Evolutionary conservation across 139 green algal genomes (phyloP).

Genomic region (Choricystis sp.): DNA sequence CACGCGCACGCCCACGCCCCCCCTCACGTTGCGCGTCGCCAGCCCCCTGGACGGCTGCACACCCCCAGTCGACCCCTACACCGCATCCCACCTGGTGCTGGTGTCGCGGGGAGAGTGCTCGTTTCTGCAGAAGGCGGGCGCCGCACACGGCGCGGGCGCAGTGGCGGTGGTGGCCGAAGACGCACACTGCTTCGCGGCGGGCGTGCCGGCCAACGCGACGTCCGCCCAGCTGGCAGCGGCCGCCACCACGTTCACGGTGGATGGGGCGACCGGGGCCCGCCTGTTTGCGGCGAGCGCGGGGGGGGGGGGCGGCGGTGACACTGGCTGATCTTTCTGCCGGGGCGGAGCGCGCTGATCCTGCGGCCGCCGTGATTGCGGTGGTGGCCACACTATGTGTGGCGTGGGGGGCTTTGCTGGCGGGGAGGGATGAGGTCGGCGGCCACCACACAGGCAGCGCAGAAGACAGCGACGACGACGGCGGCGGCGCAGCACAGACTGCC

Average conservation of each 20-base stretch:
- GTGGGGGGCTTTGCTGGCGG: background rate
- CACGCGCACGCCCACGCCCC: no score
- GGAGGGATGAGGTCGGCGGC: background rate
- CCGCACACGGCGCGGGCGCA: no score
- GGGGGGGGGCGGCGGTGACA: background rate
- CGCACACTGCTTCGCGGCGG: background rate
- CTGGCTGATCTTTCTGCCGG: background rate
- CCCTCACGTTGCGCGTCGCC: no score
- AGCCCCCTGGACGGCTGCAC: no score
- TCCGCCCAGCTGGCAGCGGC: background rate
- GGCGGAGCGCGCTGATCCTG: background rate
- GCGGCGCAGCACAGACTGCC: no score
- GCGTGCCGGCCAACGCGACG: background rate
- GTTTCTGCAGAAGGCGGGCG: background rate
- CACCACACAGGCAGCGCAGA: background rate
- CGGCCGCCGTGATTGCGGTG: background rate
- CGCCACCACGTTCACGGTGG: background rate
- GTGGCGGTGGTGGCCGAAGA: background rate
- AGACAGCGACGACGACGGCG: no score
- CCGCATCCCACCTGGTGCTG: no score
- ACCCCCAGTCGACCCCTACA: no score
- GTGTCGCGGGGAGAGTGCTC: background rate
- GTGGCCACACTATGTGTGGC: background rate
- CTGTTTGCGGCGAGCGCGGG: background rate
- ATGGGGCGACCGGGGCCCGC: background rate